Base-by-base conservation (phyloP, 495 filamentous ascomycete species). In the Podospora sp. region DNA sequence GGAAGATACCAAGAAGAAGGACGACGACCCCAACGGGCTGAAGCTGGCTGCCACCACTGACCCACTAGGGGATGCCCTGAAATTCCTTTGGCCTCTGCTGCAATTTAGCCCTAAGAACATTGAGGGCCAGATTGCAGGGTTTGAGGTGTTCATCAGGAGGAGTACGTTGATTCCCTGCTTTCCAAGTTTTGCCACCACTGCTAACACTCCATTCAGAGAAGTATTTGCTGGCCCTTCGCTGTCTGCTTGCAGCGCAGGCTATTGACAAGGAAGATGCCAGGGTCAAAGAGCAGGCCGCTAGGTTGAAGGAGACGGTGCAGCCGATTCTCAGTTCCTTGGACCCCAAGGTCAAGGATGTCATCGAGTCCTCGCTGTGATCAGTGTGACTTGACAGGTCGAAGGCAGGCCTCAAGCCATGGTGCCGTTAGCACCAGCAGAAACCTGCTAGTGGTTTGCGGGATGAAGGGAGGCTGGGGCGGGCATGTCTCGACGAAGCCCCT, bases 101-200 rank as follows among this genome's bases (percentile, higher is more conserved):
- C 89, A 97, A 74, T 88, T 89, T 74, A 91, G 85, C 73, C 88
- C 92, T n/a, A 88, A 90, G 79, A 90, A 88, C 72, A 86, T 97
- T 49, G 88, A 94, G 65, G 88, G 84, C 20, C 95, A 99, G 78
- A 83, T 88, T 66, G 87, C 90, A 46, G 95, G 92, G 0, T 97
- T 97, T 68, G 93, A 98, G 80, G 92, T 99, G 24, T 91, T 90
- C 73, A 80, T 95, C 18, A 82, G 94, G 76, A 84, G 86, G 76
- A 85, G 90, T 92, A 85, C 84, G 87, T 88, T 49, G 62, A 24
- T 29, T 24, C 25, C 25, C 56, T 16, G 21, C 1, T 49, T 55
- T 52, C 6, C 64, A 16, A 46, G 66, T 16, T 69, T 50, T 14
- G 0, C 35, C 11, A 6, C 12, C 2, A 11, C 65, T 73, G 33